Conservation (phyloP, 495 filamentous ascomycete genomes). For the Talaromyces proteolyticus region DNA sequence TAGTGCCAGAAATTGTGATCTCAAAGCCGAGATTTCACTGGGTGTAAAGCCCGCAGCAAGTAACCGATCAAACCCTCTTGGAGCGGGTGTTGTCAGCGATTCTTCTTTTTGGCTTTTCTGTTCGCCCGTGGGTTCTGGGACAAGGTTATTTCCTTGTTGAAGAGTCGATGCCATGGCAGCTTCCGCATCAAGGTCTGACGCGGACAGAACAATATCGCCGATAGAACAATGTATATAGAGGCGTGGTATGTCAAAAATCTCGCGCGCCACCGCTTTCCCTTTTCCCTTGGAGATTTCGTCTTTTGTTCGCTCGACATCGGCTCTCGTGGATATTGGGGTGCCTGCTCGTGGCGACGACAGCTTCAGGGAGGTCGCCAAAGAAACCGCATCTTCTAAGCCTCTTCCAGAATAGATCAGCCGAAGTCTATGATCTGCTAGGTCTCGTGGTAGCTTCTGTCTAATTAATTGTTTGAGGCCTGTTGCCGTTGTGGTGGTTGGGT, state of each 20-base stretch:
- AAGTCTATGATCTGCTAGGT: slow-evolving; percentile 59
- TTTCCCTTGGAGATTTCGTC: slow-evolving; percentile 29
- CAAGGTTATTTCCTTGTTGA: background rate
- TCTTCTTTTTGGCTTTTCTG: slow-evolving; percentile 2
- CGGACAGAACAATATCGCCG: slow-evolving; percentile 56
- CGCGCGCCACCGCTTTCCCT: slow-evolving; percentile 49
- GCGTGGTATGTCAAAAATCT: slow-evolving; percentile 27
- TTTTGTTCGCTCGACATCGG: slow-evolving; percentile 18
- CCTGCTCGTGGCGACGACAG: slow-evolving; percentile 44
- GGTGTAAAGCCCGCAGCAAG: slow-evolving; percentile 73
- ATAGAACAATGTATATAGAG: slow-evolving; percentile 91
- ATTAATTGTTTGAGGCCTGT: slow-evolving; percentile 76
- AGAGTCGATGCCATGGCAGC: slow-evolving; percentile 38
- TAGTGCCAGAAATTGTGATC: slow-evolving; percentile 77
- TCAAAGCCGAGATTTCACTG: slow-evolving; percentile 72
- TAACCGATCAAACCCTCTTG: slow-evolving; percentile 84
- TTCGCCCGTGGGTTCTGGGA: slow-evolving; percentile 6
- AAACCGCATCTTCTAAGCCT: slow-evolving; percentile 66
- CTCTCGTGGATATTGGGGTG: slow-evolving; percentile 25
- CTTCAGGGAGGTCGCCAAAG: slow-evolving; percentile 59
- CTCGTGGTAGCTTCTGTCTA: slow-evolving; percentile 59
- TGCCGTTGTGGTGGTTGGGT: slow-evolving; percentile 61
- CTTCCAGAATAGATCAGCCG: slow-evolving; percentile 86
- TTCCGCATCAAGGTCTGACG: slow-evolving; percentile 65
- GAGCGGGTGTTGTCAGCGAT: slow-evolving; percentile 50